Percentiles rank a stretch among this genome's conserved stretches.
Conservation (phyloP, 1,139 yeast species). For the Yamadazyma dendronema region DNA sequence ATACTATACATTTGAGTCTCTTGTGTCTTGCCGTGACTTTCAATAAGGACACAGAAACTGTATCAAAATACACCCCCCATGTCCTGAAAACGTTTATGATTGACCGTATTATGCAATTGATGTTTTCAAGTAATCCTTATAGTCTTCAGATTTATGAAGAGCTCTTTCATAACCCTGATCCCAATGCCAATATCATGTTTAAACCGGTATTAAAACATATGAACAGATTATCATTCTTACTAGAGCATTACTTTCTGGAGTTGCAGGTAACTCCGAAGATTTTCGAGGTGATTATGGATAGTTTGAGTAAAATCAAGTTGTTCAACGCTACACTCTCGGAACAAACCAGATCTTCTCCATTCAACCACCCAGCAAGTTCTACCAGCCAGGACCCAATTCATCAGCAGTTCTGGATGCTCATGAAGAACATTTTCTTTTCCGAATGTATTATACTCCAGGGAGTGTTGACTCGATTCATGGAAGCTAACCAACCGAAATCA, state of each 20-base stretch:
- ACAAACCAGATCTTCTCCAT: constrained; percentile 23
- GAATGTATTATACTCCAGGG: constrained; percentile 58
- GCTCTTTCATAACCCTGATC: constrained; percentile 18
- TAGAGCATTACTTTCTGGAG: constrained; percentile 32
- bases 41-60: constrained; percentile 20
- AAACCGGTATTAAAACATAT: constrained; percentile 51
- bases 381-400: constrained; percentile 14
- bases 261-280: constrained; percentile 20
- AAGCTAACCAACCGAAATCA: constrained; percentile 7
- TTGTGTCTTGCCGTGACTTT: constrained; percentile 33
- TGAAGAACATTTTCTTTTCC: constrained; percentile 50
- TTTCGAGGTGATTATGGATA: constrained; percentile 21
- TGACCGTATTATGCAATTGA: constrained; percentile 20
- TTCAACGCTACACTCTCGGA: constrained; percentile 28
- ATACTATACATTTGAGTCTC: constrained; percentile 30
- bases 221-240: constrained; percentile 46
- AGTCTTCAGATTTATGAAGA: constrained; percentile 18
- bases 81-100: constrained; percentile 25
- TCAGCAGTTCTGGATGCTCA: constrained; percentile 33
- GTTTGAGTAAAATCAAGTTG: constrained; percentile 20
- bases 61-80: constrained; percentile 24
- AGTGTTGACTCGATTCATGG: constrained; percentile 38
- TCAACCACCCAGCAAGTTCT: constrained; percentile 19
- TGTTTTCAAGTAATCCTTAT: constrained; percentile 19
- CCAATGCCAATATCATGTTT: constrained; percentile 11